Conservation (phyloP, 495 filamentous ascomycete genomes). For the Podospora tetraspora region DNA sequence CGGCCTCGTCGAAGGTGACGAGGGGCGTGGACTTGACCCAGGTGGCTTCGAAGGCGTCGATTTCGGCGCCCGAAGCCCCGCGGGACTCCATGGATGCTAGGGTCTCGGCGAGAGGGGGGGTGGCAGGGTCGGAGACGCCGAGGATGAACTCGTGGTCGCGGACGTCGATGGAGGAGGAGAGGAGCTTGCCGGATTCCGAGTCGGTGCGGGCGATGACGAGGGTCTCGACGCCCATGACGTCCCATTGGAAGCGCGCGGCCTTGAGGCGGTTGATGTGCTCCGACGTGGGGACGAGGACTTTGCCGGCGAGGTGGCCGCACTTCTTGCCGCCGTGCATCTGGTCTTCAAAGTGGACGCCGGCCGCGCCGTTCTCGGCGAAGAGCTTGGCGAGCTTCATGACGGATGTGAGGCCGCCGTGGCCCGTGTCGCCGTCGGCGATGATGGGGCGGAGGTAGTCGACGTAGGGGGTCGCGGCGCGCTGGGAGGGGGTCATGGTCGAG, state of each 20-base stretch:
- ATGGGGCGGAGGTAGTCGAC: conserved; percentile 91
- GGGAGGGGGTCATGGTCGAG: conserved; percentile 64
- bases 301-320: conserved; percentile 94
- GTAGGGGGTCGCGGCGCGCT: conserved; percentile 71
- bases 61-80: conserved; percentile 71
- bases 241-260: conserved; percentile 94
- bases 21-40: conserved; percentile 88
- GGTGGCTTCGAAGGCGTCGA: conserved; percentile 76
- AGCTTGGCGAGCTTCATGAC: conserved; percentile 96
- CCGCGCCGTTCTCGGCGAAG: conserved; percentile 97
- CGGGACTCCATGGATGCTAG: conserved; percentile 82
- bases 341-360: conserved; percentile 95
- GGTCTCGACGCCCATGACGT: conserved; percentile 93
- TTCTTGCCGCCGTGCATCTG: conserved; percentile 98
- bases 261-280: conserved; percentile 95
- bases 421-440: conserved; percentile 95
- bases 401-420: conserved; percentile 83
- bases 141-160: conserved; percentile 96
- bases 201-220: conserved; percentile 92
- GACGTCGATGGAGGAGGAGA: conserved; percentile 85
- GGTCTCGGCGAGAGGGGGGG: conserved; percentile 76
- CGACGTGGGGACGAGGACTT: conserved; percentile 87
- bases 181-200: conserved; percentile 83
- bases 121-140: conserved; percentile 65
- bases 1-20: conserved; percentile 88